Base-by-base conservation (phyloP, 371 early-diverging fungal genomes). In the Umbelopsis sp. region DNA sequence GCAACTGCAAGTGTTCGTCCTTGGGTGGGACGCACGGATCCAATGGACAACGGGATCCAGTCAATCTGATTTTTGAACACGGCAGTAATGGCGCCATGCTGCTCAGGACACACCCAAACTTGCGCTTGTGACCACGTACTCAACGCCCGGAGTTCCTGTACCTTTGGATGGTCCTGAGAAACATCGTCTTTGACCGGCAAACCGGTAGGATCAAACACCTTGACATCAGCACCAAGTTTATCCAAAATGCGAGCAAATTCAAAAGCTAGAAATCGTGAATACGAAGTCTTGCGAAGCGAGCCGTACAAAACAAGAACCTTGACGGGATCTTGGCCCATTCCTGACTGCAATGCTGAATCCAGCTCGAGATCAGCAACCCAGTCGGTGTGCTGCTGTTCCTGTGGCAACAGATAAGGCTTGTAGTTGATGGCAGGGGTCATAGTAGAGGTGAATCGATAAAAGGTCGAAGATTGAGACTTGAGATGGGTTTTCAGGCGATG, bases 31-130 rank as follows among this genome's bases (percentile, higher is more conserved):
- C 81, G 71, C 20, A 81, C 73, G 3, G 74, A 73, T 4, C 81
- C 81, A 7, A 74, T 48, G 5, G 76, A 50, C 29, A 80, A 57
- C 7, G 81, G 81, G 35, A 80, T 80, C 78, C 78, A 78, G 63
- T 80, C 81, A 35, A 80, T 80, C 66, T 76, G 76, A 44, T 75
- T 76, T 65, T 81, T 81, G 71, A 81, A 78, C 7, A 76, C 77
- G 12, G 69, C 78, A 38, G 79, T 81, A 48, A 81, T 65, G 9
- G 73, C 52, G 9, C 81, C 81, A 51, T 78, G 79, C 64, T 81
- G 81, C 65, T 81, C 82, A 20, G 80, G 79, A 8, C 78, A 75
- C 5, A 74, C 72, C 81, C 82, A 81, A n/a, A 81, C 70, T 46
- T 81, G 82, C 32, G 75, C 82, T 25, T 81, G 70, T 11, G 78